A percentile compares a stretch with the other conserved stretches of the same genome.
These are phyloP conservation scores for Cytospora leucostoma DNA, from an alignment of 2,329 filamentous ascomycete genomes.

Conservation along the genomic window DNA sequence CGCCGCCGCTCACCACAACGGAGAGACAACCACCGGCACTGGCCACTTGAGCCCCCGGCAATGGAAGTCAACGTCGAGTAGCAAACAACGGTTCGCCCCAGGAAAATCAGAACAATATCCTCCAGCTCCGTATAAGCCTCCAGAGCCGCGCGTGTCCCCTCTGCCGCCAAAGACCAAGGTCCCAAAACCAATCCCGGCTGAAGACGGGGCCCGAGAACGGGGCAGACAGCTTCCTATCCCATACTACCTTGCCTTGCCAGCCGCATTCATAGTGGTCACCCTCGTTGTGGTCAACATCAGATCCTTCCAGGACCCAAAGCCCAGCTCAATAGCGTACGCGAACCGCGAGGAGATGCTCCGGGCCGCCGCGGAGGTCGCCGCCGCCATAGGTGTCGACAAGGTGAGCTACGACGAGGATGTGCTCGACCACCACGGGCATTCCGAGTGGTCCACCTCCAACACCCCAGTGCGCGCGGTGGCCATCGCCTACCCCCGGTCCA, in stretches of 20 bases:
- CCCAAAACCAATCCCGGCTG: not conserved
- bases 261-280: conserved; percentile 4
- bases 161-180: not conserved
- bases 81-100: not conserved
- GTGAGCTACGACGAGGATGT: conserved; percentile 67
- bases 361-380: conserved; percentile 58
- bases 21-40: not conserved
- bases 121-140: not conserved
- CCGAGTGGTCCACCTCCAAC: conserved; percentile 71
- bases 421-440: conserved; percentile 65
- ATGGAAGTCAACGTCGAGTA: not conserved
- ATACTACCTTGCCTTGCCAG: conserved; percentile 9
- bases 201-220: not conserved
- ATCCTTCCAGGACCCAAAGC: not conserved
- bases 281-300: conserved; percentile 4
- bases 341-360: conserved; percentile 32
- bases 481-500: conserved; percentile 64
- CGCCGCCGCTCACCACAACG: not conserved
- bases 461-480: conserved; percentile 63
- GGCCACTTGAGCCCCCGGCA: not conserved
- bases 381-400: conserved; percentile 55
- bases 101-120: not conserved
- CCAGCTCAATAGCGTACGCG: conserved; percentile 10
- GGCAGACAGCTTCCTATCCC: conserved; percentile 1
- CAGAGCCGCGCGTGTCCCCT: not conserved